A percentile compares a stretch with the other conserved stretches of the same genome.
These are phyloP conservation scores for Alternaria sp. DNA, from an alignment of 2,329 filamentous ascomycete species.

Conservation along the genomic window DNA sequence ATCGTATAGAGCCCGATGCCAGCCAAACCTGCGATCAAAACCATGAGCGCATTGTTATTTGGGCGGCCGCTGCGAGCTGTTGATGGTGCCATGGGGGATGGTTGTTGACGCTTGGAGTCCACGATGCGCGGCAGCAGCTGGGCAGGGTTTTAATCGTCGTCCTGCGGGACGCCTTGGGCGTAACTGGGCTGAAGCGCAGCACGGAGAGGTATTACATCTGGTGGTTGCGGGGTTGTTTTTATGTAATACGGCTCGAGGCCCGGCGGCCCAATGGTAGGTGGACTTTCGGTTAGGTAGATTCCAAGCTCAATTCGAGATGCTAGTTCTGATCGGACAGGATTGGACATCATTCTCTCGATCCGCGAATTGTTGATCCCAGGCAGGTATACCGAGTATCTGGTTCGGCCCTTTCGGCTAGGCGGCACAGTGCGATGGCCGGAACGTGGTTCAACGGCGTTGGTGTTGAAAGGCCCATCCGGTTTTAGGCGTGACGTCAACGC, in stretches of 20 bases:
- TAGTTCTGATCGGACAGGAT: background rate
- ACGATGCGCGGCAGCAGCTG: background rate
- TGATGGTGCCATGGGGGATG: slow-evolving; percentile 19
- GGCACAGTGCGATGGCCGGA: slow-evolving; percentile 14
- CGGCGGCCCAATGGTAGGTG: background rate
- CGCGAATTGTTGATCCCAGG: slow-evolving; percentile 1
- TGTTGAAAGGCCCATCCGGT: slow-evolving; percentile 4
- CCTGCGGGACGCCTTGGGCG: background rate
- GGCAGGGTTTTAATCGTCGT: background rate
- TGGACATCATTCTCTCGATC: background rate
- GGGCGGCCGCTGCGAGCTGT: slow-evolving; percentile 16
- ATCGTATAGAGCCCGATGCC: slow-evolving; percentile 22
- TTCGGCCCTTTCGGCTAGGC: slow-evolving; percentile 11
- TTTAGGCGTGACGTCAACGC: slow-evolving; percentile 20
- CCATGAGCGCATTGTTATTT: slow-evolving; percentile 21
- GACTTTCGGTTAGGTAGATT: background rate
- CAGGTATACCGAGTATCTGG: slow-evolving; percentile 11
- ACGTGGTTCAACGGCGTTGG: slow-evolving; percentile 14
- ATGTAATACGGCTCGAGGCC: slow-evolving; percentile 8
- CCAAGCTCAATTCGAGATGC: background rate
- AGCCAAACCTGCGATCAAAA: slow-evolving; percentile 7
- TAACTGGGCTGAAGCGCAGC: background rate
- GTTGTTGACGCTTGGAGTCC: background rate
- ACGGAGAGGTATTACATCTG: background rate
- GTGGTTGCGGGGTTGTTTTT: slow-evolving; percentile 8